A percentile compares a stretch with the other conserved stretches of the same genome.
These are phyloP conservation scores for Pseudohalonectria lignicola DNA, from an alignment of 2,329 filamentous ascomycete genomes.

Conservation along the genomic window DNA sequence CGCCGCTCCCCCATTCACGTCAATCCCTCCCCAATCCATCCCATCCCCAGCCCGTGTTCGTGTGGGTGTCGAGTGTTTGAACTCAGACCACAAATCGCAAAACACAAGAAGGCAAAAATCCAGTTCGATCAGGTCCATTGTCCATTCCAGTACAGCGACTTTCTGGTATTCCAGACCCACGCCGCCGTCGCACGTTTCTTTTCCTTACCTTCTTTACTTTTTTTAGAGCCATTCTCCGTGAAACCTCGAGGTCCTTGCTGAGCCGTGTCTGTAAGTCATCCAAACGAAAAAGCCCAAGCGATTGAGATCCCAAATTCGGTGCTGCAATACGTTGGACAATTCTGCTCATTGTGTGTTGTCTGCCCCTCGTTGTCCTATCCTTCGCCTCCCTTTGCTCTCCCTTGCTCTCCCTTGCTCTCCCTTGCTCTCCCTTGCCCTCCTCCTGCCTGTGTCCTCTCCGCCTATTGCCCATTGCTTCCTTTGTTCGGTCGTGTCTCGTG, in stretches of 20 bases:
- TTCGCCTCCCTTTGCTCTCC: not conserved
- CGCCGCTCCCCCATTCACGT: not conserved
- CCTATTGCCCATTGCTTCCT: too few species aligned
- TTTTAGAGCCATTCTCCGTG: not conserved
- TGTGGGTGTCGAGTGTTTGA: not conserved
- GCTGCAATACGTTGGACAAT: not conserved
- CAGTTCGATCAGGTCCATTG: too few species aligned
- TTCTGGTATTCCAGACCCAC: not conserved
- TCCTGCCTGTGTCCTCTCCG: too few species aligned
- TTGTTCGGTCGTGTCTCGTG: too few species aligned
- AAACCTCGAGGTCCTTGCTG: not conserved
- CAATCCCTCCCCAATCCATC: not conserved
- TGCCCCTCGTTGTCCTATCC: not conserved
- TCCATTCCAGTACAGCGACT: not conserved
- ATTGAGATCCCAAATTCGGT: not conserved
- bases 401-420: too few species aligned
- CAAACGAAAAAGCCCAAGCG: not conserved
- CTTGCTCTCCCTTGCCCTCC: too few species aligned
- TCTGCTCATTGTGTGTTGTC: not conserved
- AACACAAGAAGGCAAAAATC: too few species aligned
- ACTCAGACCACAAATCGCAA: conserved; percentile 1
- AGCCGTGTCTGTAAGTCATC: not conserved
- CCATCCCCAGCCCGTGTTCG: not conserved
- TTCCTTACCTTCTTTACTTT: not conserved
- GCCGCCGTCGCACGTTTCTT: not conserved